Percentiles rank a stretch among this genome's conserved stretches.
Conservation (phyloP, 805 yeast genomes). For the Maudiozyma serrabonitensis region DNA sequence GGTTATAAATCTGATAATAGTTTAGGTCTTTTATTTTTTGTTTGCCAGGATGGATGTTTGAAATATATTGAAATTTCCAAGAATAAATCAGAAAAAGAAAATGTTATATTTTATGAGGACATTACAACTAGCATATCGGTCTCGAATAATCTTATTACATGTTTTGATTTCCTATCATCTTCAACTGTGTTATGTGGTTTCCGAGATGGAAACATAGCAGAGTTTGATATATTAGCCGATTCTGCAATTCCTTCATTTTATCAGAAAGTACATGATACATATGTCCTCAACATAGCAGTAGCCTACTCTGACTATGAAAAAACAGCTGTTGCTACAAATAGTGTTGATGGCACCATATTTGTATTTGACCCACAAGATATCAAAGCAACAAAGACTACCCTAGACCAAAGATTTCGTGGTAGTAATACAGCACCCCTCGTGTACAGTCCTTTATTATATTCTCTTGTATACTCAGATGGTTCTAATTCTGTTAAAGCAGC, state of each 20-base stretch:
- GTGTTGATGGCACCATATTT: slow-evolving; percentile 36
- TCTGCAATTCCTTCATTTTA: slow-evolving; percentile 29
- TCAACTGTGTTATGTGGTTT: slow-evolving; percentile 46
- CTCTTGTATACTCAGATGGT: slow-evolving; percentile 36
- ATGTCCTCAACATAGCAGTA: slow-evolving; percentile 28
- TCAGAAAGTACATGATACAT: slow-evolving; percentile 31
- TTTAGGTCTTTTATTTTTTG: slow-evolving; percentile 41
- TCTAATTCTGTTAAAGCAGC: slow-evolving; percentile 29
- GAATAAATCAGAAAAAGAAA: not conserved
- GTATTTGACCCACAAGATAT: slow-evolving; percentile 31
- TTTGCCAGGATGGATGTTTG: slow-evolving; percentile 48
- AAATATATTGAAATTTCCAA: slow-evolving; percentile 35
- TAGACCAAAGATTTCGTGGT: slow-evolving; percentile 26
- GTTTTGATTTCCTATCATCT: slow-evolving; percentile 39
- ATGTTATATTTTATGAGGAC: slow-evolving; percentile 8
- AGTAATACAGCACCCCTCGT: slow-evolving; percentile 21
- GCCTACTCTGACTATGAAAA: slow-evolving; percentile 31
- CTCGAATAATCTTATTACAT: slow-evolving; percentile 31
- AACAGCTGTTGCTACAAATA: slow-evolving; percentile 26
- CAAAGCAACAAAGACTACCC: slow-evolving; percentile 21
- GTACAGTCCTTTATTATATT: slow-evolving; percentile 28
- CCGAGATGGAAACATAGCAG: slow-evolving; percentile 49
- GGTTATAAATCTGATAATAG: slow-evolving; percentile 16
- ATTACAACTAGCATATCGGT: slow-evolving; percentile 23
- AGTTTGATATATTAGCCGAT: slow-evolving; percentile 34